Evolutionary conservation across 1,139 yeast species (phyloP).

Genomic region (Geotrichum macrosporum): DNA sequence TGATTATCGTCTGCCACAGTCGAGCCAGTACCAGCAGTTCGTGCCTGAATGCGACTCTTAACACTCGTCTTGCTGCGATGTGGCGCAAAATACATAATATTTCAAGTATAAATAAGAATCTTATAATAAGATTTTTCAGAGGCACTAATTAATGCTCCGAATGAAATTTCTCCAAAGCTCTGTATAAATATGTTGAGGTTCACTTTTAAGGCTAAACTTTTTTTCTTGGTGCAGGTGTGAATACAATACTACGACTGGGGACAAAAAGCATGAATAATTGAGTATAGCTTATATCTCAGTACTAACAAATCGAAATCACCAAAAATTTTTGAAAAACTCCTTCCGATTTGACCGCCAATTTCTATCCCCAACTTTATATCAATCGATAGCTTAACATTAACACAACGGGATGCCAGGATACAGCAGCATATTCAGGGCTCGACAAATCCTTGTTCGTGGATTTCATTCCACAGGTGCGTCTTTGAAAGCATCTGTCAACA

Average conservation of each 20-base stretch:
- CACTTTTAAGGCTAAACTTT: not conserved
- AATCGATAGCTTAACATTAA: too few species aligned
- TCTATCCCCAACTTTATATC: constrained; percentile 2
- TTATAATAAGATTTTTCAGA: too few species aligned
- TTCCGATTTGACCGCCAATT: constrained; percentile 2
- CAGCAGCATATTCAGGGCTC: constrained; percentile 10
- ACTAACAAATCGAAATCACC: not conserved
- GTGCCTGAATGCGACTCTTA: constrained; percentile 10
- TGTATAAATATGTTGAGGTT: too few species aligned
- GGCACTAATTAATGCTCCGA: too few species aligned
- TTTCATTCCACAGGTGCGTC: constrained; percentile 29
- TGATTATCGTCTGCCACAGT: not conserved
- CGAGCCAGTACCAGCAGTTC: constrained; percentile 1
- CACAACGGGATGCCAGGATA: constrained; percentile 1
- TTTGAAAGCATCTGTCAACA: constrained; percentile 9
- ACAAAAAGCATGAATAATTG: constrained; percentile 1
- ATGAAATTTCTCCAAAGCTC: too few species aligned
- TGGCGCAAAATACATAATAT: constrained; percentile 14
- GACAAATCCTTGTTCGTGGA: constrained; percentile 15
- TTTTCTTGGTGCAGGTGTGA: not conserved
- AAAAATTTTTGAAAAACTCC: constrained; percentile 15
- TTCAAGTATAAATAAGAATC: too few species aligned
- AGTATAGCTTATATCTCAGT: constrained; percentile 4
- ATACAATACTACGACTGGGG: too few species aligned
- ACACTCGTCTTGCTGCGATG: constrained; percentile 13